Conservation (phyloP, 108 stramenopile species). For the Nitzschia palea region DNA sequence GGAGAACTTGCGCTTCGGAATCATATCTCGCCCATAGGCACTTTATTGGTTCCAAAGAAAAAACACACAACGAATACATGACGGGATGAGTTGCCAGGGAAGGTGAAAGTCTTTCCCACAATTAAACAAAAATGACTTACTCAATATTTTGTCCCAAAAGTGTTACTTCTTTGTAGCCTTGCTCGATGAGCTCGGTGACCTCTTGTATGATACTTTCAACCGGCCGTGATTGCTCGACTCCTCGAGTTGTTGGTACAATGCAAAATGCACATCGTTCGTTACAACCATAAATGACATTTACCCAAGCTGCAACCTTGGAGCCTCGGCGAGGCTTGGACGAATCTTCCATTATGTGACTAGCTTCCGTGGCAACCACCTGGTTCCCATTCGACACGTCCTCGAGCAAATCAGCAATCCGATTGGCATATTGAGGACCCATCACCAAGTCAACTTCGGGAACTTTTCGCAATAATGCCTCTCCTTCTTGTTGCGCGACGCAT, state of each 20-base stretch:
- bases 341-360: slow-evolving; percentile 95
- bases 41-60: slow-evolving; percentile 5
- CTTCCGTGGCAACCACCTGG: slow-evolving; percentile 95
- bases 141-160: slow-evolving; percentile 98
- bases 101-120: too few relatives aligned
- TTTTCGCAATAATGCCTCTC: slow-evolving; percentile 81
- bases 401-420: slow-evolving; percentile 90
- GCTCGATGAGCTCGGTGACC: slow-evolving; percentile 77
- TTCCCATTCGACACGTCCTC: slow-evolving; percentile 92
- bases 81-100: background rate
- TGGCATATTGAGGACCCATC: slow-evolving; percentile 94
- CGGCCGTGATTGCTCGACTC: slow-evolving; percentile 94
- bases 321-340: slow-evolving; percentile 86
- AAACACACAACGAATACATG: background rate
- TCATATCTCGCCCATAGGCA: slow-evolving; percentile 77
- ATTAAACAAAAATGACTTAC: slow-evolving; percentile 21
- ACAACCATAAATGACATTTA: slow-evolving; percentile 96
- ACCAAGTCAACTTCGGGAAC: slow-evolving; percentile 95
- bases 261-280: slow-evolving; percentile 98
- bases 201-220: slow-evolving; percentile 89
- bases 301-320: slow-evolving; percentile 89
- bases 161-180: slow-evolving; percentile 93
- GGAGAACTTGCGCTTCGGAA: slow-evolving; percentile 91
- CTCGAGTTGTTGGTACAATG: slow-evolving; percentile 94
- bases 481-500: slow-evolving; percentile 98